A percentile compares a stretch with the other conserved stretches of the same genome.
Evolutionary conservation across 2,329 filamentous ascomycete genomes (phyloP).

Genomic region (Alternaria triticina): DNA sequence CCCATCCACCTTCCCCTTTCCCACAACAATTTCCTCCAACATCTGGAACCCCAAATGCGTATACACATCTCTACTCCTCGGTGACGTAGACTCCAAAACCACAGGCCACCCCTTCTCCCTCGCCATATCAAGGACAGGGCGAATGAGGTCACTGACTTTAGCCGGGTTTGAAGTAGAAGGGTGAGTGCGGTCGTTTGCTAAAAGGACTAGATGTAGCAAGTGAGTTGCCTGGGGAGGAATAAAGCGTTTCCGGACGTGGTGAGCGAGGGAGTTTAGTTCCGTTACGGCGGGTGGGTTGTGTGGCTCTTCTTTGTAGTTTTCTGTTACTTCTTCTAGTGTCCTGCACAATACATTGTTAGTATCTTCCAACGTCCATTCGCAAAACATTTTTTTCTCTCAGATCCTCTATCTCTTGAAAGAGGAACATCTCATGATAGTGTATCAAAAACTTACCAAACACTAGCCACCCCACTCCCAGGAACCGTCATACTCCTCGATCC

Average conservation of each 20-base stretch:
- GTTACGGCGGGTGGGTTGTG: background rate
- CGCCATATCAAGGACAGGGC: slow-evolving; percentile 10
- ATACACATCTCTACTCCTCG: slow-evolving; percentile 7
- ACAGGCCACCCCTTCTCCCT: slow-evolving; percentile 7
- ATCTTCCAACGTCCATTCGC: background rate
- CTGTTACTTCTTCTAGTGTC: background rate
- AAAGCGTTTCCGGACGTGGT: background rate
- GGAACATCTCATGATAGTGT: background rate
- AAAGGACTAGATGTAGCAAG: slow-evolving; percentile 4
- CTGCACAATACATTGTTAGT: background rate
- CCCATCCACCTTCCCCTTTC: background rate
- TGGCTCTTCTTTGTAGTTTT: background rate
- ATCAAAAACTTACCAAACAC: slow-evolving; percentile 8
- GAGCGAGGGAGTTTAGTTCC: slow-evolving; percentile 1
- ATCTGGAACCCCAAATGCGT: slow-evolving; percentile 4
- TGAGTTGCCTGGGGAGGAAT: background rate
- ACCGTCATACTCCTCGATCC: slow-evolving; percentile 10
- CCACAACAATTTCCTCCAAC: slow-evolving; percentile 4
- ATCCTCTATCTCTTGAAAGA: background rate
- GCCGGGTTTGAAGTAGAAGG: background rate
- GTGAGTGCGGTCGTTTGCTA: slow-evolving; percentile 9
- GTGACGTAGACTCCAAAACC: slow-evolving; percentile 7
- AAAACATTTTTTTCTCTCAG: background rate
- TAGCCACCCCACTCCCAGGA: slow-evolving; percentile 3
- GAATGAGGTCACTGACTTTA: slow-evolving; percentile 8